phyloP scores from a whole-genome alignment of 495 filamentous ascomycete genomes.

The Astrocystis sublimbata region DNA sequence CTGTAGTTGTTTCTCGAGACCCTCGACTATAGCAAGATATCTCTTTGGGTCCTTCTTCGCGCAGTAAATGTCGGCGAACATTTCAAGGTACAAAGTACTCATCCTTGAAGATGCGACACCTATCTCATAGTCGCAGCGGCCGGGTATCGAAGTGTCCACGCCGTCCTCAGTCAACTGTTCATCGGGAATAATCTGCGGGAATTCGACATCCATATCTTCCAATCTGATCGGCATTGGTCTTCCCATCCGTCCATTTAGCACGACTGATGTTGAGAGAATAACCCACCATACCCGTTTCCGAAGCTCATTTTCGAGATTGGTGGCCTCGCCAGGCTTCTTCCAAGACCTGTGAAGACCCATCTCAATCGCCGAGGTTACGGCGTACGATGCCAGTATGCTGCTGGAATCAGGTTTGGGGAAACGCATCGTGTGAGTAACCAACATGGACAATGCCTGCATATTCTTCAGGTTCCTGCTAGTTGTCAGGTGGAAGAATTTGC shows the following conservation, averaged over 20 bases:
- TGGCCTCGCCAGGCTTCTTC: conserved; percentile 55
- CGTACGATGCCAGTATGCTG: conserved; percentile 60
- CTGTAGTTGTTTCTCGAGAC: conserved; percentile 61
- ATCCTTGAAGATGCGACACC: conserved; percentile 63
- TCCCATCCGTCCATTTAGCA: conserved; percentile 70
- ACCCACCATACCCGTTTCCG: conserved; percentile 78
- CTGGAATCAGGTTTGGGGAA: conserved; percentile 79
- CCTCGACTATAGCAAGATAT: conserved; percentile 62
- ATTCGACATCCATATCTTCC: conserved; percentile 74
- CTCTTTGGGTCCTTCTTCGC: conserved; percentile 56
- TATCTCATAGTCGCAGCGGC: conserved; percentile 63
- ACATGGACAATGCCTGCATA: conserved; percentile 69
- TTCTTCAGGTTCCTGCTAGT: conserved; percentile 60
- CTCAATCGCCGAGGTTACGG: conserved; percentile 66
- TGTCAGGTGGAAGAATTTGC: conserved; percentile 64
- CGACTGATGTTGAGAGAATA: conserved; percentile 61
- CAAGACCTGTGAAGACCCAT: conserved; percentile 70
- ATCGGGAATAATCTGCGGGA: conserved; percentile 69
- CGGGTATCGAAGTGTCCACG: conserved; percentile 48
- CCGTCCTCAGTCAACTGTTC: conserved; percentile 59
- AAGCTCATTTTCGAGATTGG: conserved; percentile 67
- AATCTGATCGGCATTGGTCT: conserved; percentile 69
- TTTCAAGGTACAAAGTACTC: conserved; percentile 63
- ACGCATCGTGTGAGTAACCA: conserved; percentile 67
- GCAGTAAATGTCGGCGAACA: conserved; percentile 71